Evolutionary conservation across 345 rosid species (phyloP), one percentile per base, ranked within the genome.

Genomic region (Leavenworthia alabamica): DNA sequence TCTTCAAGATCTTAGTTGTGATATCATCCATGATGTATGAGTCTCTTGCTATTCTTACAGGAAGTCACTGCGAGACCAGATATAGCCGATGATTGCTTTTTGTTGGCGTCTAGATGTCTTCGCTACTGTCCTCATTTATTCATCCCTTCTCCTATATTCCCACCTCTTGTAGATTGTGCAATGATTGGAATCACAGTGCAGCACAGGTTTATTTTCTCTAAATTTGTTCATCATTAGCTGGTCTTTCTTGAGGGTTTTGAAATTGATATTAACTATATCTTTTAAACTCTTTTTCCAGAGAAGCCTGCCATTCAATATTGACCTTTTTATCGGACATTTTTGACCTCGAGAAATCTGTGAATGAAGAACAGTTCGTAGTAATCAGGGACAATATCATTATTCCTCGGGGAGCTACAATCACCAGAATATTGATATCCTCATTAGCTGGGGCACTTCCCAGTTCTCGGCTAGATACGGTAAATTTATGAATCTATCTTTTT

Each of bases 361-460:
- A 76, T 33, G 92, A 75, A 62, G 82, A 86, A 64, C 84, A 89
- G 17, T 89, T 77, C 55, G 60, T 82, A 71, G 65, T 75, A 29
- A 70, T 83, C 53, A 82, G 99, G 75, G 83, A 93, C 64, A 68
- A 48, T 55, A 77, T 93, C 56, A 71, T 90, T 62, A 61, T 88
- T 76, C 99, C 95, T 52, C 89, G 96, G 41, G 99, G 99, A 62
- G 66, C 87, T 56, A 80, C 79, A 62, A 75, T 90, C 27, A 70
- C 92, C 48, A 81, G 97, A 90, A 73, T 93, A 66, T 71, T 93
- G 72, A 72, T 93, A 55, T 86, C 97, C 10, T 88, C 96, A 35
- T 71, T 93, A 71, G 77, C 99, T 4, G 99, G 99, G 73, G 99
- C 99, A 61, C 86, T 93, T 33, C 99, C 99, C 22, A 79, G 87